Base-by-base conservation (phyloP, 345 rosid genomes). In the Acer campestre region DNA sequence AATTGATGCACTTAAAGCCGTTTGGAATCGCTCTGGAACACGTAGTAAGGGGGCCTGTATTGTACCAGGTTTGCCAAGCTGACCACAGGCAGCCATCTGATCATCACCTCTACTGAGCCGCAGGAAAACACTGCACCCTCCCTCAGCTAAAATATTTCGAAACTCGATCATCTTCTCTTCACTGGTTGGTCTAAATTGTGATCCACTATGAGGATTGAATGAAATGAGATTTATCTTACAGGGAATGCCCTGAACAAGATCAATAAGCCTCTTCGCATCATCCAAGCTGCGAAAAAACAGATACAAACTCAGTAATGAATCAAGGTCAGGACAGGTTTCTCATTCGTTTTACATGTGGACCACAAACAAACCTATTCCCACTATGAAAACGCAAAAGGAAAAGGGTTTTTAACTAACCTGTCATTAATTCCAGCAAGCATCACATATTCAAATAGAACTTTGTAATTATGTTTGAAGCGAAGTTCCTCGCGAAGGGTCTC, bases 81-180 rank as follows among this genome's bases (percentile, higher is more conserved):
- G 99, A 58, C 99, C 97, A 71, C 97, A 93, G 20, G 98, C 99
- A 48, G 98, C 99, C 99, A 91, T 95, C 87, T 92, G 89, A 87
- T 95, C 99, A 49, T 93, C 93, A 29, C 98, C 99, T 85, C 96
- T 85, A 76, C 97, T 92, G 67, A 80, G 81, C 68, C 98, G 78
- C 84, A 89, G 73, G 78, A 93, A 87, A 76, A 93, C 98, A 0
- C 75, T 61, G 84, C 91, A 87, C 42, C 93, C 94, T 53, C 81
- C 98, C 83, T 80, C 89, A 3, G 90, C 95, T 83, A 95, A 82
- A 51, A 82, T 68, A 75, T 93, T 95, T 49, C 95, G 87, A 68
- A 95, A 95, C 88, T 92, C 84, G 13, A 92, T 86, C 87, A 95
- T 95, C 75, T 82, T 89, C 83, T 89, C 97, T 42, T 82, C 87